These are phyloP conservation scores for Apiospora phragmitis DNA, from an alignment of 2,329 filamentous ascomycete genomes.

Conservation along the genomic window DNA sequence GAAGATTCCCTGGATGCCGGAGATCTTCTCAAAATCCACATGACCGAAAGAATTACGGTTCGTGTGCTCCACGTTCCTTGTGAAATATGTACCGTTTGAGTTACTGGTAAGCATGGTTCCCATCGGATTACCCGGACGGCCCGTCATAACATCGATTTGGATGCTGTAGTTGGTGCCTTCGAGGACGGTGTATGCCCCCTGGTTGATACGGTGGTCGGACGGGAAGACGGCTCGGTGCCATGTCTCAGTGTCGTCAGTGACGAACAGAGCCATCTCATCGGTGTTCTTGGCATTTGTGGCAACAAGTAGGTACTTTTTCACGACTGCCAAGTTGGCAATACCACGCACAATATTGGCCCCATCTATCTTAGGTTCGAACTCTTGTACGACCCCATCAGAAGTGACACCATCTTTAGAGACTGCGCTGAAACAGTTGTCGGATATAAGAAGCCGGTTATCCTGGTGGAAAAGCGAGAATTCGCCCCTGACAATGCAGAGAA, in stretches of 20 bases:
- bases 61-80: slow-evolving; percentile 86
- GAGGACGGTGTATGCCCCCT: slow-evolving; percentile 89
- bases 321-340: slow-evolving; percentile 76
- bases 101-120: slow-evolving; percentile 94
- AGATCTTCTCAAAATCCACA: slow-evolving; percentile 95
- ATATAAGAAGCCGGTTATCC: slow-evolving; percentile 77
- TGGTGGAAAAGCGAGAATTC: slow-evolving; percentile 68
- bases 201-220: slow-evolving; percentile 73
- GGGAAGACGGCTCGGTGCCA: slow-evolving; percentile 95
- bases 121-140: slow-evolving; percentile 66
- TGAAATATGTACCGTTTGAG: slow-evolving; percentile 96
- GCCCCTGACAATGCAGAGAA: slow-evolving; percentile 79
- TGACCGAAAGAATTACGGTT: slow-evolving; percentile 76
- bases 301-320: slow-evolving; percentile 84
- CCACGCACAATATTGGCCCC: slow-evolving; percentile 74
- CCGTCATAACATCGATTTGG: slow-evolving; percentile 88
- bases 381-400: slow-evolving; percentile 48
- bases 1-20: slow-evolving; percentile 88
- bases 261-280: slow-evolving; percentile 88
- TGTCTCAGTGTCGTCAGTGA: slow-evolving; percentile 77
- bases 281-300: slow-evolving; percentile 79
- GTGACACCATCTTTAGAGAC: slow-evolving; percentile 32
- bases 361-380: slow-evolving; percentile 77
- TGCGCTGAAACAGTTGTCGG: slow-evolving; percentile 77
- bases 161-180: slow-evolving; percentile 98